Conservation (phyloP, 805 yeast species). For the Yamadazyma insecticola region DNA sequence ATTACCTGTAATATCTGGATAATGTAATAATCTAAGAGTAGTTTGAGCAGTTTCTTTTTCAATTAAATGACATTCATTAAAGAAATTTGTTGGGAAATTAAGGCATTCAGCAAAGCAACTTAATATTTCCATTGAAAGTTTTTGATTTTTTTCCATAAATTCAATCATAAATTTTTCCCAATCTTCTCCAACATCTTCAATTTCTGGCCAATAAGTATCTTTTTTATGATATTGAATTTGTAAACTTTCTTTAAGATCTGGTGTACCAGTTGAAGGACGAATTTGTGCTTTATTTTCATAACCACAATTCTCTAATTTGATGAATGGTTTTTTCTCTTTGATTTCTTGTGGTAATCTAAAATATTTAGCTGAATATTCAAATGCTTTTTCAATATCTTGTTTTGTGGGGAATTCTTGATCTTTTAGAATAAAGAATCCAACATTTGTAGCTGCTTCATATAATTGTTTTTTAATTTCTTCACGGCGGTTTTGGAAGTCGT, state of each 20-base stretch:
- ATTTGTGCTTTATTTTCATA: constrained; percentile 27
- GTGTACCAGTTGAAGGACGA: constrained; percentile 31
- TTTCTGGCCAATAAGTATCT: constrained; percentile 25
- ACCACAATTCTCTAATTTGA: constrained; percentile 27
- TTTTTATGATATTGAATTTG: constrained; percentile 27
- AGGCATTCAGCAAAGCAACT: constrained; percentile 23
- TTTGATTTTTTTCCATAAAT: constrained; percentile 4
- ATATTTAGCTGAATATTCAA: constrained; percentile 15
- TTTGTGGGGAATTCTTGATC: constrained; percentile 27
- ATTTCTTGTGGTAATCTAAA: constrained; percentile 17
- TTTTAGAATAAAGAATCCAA: constrained; percentile 26
- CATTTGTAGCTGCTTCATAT: constrained; percentile 21
- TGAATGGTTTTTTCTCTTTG: constrained; percentile 24
- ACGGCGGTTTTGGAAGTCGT: constrained; percentile 16
- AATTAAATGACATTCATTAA: constrained; percentile 22
- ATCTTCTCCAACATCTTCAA: constrained; percentile 20
- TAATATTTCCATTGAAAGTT: constrained; percentile 2
- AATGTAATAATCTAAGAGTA: constrained; percentile 28
- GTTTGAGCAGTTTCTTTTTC: constrained; percentile 23
- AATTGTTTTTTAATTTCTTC: constrained; percentile 26
- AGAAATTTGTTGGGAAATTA: constrained; percentile 21
- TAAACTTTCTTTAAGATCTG: constrained; percentile 26
- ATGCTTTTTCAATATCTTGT: constrained; percentile 22
- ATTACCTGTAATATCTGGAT: constrained; percentile 21
- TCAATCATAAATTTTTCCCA: constrained; percentile 14